Evolutionary conservation across 805 yeast genomes (phyloP).

Genomic region (Hanseniaspora mollemarum): DNA sequence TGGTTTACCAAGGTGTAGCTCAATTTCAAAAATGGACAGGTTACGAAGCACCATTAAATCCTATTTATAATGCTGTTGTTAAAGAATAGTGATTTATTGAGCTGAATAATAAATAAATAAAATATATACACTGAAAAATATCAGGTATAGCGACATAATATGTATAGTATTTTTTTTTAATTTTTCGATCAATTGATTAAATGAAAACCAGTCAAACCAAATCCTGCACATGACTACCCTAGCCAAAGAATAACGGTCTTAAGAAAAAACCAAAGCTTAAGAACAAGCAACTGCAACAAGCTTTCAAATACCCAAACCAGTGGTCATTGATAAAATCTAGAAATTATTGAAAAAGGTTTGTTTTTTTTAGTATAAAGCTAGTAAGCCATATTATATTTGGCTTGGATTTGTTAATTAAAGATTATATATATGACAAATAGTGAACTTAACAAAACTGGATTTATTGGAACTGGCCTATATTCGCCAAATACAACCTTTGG

Average conservation of each 20-base stretch:
- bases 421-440: background rate
- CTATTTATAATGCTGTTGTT: constrained; percentile 49
- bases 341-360: no score
- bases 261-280: background rate
- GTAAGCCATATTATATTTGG: no score
- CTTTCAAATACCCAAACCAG: no score
- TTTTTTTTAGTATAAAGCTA: no score
- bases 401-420: background rate
- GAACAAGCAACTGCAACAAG: background rate
- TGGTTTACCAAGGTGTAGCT: constrained; percentile 82
- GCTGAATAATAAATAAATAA: background rate
- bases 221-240: no score
- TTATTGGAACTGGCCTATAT: constrained; percentile 27
- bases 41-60: constrained; percentile 48
- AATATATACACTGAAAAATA: no score
- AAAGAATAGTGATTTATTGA: background rate
- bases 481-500: constrained; percentile 54
- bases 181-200: no score
- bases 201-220: no score
- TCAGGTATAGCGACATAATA: no score
- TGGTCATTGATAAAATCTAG: no score
- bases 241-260: no score
- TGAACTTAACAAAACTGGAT: constrained; percentile 8
- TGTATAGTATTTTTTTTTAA: no score
- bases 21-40: constrained; percentile 77